Base-by-base conservation (phyloP, 768 basidiomycete genomes). In the Amanita rimosa region DNA sequence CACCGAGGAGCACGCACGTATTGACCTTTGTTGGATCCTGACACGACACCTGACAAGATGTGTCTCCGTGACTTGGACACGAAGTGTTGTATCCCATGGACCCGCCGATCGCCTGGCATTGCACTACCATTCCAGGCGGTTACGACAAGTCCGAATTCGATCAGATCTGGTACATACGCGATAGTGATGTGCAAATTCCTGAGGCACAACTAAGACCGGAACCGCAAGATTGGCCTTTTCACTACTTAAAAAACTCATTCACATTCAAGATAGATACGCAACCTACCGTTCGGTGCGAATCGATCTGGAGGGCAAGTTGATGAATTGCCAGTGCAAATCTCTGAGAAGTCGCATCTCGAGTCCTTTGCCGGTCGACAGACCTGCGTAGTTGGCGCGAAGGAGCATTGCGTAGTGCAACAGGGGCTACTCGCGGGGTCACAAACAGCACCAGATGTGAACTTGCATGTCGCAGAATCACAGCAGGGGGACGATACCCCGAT, bases 401-500 rank as follows among this genome's bases (percentile, higher is more conserved):
- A 66, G 62, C 91, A 93, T 53, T 72, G 63, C 2, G 57, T 53
- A 1, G 81, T 85, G 63, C 91, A 95, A 64, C 91, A 93, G 3
- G 79, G 62, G 46, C 79, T 79, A 61, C 80, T 87, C 31, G 69
- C 62, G 2, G 89, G 88, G 60, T 91, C 89, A 61, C 91, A 95
- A 2, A 81, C 73, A 2, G 91, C 83, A 26, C 76, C 78, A 21
- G 63, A 53, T 42, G 60, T 75, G 71, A 91, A 87, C 64, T 86
- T 86, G 71, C 86, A 90, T 8, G 81, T 83, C 17, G 66, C 56
- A 3, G 76, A 54, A 63, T 93, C 78, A 68, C 90, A 93, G 66
- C 90, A 93, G 2, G 73, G 64, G 4, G 79, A 79, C 37, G 68
- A 67, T 9, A 69, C 59, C 46, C 78, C 81, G 31, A 60, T 56